These are phyloP conservation scores for Eurotiales sp. DNA, from an alignment of 2,329 filamentous ascomycete genomes.

Conservation along the genomic window DNA sequence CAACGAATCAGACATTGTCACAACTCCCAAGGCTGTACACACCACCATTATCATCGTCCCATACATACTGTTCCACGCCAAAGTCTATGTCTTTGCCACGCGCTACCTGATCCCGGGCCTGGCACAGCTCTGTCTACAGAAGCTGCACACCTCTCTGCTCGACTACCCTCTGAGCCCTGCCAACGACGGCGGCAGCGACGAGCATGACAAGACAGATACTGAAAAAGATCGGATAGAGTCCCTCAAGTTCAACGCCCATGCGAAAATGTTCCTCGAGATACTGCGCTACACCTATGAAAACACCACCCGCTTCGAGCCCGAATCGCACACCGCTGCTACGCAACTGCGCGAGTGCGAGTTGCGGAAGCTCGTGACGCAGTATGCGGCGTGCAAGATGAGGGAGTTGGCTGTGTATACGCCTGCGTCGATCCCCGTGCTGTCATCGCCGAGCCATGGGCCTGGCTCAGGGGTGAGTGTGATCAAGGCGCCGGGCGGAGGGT, in stretches of 20 bases:
- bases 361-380: constrained; percentile 37
- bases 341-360: constrained; percentile 38
- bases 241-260: constrained; percentile 26
- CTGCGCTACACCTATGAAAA: constrained; percentile 38
- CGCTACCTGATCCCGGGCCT: constrained; percentile 39
- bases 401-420: constrained; percentile 32
- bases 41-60: constrained; percentile 24
- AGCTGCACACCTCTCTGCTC: constrained; percentile 36
- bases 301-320: constrained; percentile 38
- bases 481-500: constrained; percentile 18
- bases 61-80: constrained; percentile 42
- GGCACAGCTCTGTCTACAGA: constrained; percentile 37
- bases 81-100: constrained; percentile 42
- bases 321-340: constrained; percentile 31
- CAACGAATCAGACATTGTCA: background rate
- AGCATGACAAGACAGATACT: constrained; percentile 6
- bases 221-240: constrained; percentile 15
- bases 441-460: constrained; percentile 11
- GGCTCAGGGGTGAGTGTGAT: constrained; percentile 11
- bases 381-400: constrained; percentile 38
- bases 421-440: constrained; percentile 9
- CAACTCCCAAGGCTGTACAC: constrained; percentile 9
- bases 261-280: constrained; percentile 34
- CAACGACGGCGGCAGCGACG: constrained; percentile 19
- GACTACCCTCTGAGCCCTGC: constrained; percentile 25